A percentile compares a stretch with the other conserved stretches of the same genome.
These are phyloP conservation scores for Oryza punctata DNA, from an alignment of 176 grass and related monocot species.

Conservation along the genomic window DNA sequence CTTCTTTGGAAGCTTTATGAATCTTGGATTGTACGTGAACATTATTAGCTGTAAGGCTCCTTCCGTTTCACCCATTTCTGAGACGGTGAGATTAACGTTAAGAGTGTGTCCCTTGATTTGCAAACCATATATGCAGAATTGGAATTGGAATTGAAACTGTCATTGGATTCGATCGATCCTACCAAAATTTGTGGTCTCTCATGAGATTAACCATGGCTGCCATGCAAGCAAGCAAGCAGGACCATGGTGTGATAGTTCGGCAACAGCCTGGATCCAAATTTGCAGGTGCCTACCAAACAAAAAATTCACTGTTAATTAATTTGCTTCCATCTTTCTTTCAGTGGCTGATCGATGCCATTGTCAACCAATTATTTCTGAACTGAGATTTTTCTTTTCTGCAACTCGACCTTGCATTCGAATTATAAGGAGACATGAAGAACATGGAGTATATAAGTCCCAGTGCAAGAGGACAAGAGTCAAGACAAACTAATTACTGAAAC, in stretches of 20 bases:
- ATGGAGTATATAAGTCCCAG: not conserved
- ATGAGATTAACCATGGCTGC: not conserved
- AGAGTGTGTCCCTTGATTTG: not conserved
- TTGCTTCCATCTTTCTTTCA: not conserved
- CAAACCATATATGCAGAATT: not conserved
- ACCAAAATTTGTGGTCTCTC: not conserved
- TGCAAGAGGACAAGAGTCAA: constrained; percentile 28
- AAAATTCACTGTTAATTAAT: not conserved
- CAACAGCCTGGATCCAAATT: not conserved
- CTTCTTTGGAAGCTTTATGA: not conserved
- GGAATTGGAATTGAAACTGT: not conserved
- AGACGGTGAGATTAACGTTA: not conserved
- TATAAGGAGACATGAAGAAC: not conserved
- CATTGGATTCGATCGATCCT: constrained; percentile 3
- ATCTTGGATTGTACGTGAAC: not conserved
- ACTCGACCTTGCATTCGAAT: not conserved
- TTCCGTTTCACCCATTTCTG: not conserved
- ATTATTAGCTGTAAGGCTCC: not conserved
- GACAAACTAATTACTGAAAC: constrained; percentile 39
- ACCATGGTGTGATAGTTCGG: not conserved
- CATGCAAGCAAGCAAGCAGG: not conserved
- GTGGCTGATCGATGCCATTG: not conserved
- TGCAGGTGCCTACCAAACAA: not conserved
- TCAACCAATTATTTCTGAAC: not conserved
- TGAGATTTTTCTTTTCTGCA: not conserved